A percentile compares a stretch with the other conserved stretches of the same genome.
Conservation (phyloP, 805 yeast genomes). For the Barnettozyma populi region DNA sequence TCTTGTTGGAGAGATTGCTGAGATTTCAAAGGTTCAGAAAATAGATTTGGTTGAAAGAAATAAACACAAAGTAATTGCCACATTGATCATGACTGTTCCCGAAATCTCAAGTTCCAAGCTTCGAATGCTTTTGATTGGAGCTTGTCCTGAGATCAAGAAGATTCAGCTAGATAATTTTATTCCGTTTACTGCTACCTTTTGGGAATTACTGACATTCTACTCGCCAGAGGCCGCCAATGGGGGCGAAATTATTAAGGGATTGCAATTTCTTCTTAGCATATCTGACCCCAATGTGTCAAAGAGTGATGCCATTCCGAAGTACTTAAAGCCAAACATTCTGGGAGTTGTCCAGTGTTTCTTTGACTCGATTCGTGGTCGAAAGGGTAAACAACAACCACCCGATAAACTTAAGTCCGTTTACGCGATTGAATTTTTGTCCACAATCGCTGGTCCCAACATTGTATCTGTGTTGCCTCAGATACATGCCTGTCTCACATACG, state of each 20-base stretch:
- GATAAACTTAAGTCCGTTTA: constrained; percentile 67
- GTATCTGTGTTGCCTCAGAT: constrained; percentile 77
- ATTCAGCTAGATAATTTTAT: constrained; percentile 27
- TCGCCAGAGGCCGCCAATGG: constrained; percentile 30
- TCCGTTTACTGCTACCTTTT: constrained; percentile 24
- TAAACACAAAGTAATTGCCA: constrained; percentile 51
- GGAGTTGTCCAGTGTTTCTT: constrained; percentile 78
- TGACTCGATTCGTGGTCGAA: constrained; percentile 67
- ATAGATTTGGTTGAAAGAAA: constrained; percentile 43
- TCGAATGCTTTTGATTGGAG: constrained; percentile 46
- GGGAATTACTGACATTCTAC: constrained; percentile 42
- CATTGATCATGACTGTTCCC: constrained; percentile 46
- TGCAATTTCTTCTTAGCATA: constrained; percentile 33
- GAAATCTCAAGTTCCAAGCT: constrained; percentile 45
- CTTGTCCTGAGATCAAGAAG: constrained; percentile 41
- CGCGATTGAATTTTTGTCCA: constrained; percentile 67
- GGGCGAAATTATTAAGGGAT: constrained; percentile 30
- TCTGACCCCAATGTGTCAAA: constrained; percentile 18
- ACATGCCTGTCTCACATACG: constrained; percentile 78
- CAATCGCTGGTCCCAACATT: constrained; percentile 46
- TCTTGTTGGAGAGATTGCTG: constrained; percentile 57
- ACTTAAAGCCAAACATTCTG: constrained; percentile 54
- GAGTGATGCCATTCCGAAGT: constrained; percentile 29
- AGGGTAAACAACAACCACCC: constrained; percentile 64
- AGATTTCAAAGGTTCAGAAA: constrained; percentile 39